Conservation (phyloP, 1,139 yeast genomes). For the Hyphopichia burtonii region DNA sequence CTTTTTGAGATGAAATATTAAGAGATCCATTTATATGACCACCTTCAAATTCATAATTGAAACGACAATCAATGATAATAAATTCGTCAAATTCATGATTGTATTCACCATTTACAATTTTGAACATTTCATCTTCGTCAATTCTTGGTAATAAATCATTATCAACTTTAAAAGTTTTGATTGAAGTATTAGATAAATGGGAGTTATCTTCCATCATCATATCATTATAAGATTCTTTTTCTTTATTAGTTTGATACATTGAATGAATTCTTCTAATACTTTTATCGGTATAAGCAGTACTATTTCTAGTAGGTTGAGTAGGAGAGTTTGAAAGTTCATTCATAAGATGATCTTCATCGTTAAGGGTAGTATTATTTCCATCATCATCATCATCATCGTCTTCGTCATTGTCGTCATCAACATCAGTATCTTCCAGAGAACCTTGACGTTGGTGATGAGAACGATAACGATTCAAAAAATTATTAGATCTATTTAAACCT, state of each 20-base stretch:
- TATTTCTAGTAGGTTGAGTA: background rate
- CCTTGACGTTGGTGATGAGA: background rate
- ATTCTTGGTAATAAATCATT: slow-evolving; percentile 79
- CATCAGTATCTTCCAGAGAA: slow-evolving; percentile 4
- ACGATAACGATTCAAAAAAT: background rate
- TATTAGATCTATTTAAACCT: background rate
- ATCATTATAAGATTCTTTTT: slow-evolving; percentile 23
- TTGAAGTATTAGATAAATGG: slow-evolving; percentile 36
- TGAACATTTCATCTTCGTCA: slow-evolving; percentile 59
- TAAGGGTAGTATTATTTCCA: slow-evolving; percentile 9
- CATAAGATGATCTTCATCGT: slow-evolving; percentile 8
- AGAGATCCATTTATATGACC: slow-evolving; percentile 88
- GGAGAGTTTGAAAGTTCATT: slow-evolving; percentile 8
- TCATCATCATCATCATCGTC: slow-evolving; percentile 10
- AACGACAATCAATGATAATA: slow-evolving; percentile 80
- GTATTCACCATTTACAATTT: slow-evolving; percentile 59
- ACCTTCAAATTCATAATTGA: slow-evolving; percentile 86
- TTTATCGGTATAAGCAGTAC: slow-evolving; percentile 2
- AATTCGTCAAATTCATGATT: slow-evolving; percentile 56
- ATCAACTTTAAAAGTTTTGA: slow-evolving; percentile 46
- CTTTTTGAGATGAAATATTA: slow-evolving; percentile 70
- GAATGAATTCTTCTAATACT: slow-evolving; percentile 61
- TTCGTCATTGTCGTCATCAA: slow-evolving; percentile 10
- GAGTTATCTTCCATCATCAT: slow-evolving; percentile 35
- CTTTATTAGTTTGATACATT: slow-evolving; percentile 54